Conservation (phyloP, 208 protist species). For the Leishmania aethiopica region DNA sequence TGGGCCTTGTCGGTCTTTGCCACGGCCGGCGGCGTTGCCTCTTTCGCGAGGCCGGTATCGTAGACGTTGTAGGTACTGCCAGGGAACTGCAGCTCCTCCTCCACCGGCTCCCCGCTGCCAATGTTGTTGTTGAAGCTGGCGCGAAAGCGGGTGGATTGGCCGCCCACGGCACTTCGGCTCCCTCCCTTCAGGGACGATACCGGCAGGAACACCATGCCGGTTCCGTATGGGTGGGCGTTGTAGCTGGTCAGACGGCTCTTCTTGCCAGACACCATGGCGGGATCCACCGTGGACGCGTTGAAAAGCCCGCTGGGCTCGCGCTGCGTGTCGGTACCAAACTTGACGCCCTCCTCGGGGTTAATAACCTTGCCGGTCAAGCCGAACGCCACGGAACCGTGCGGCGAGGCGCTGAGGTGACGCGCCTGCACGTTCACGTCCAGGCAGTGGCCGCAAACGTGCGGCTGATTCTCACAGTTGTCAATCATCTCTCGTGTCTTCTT, state of each 20-base stretch:
- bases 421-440: conserved; percentile 74
- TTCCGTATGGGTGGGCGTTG: conserved; percentile 79
- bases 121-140: conserved; percentile 74
- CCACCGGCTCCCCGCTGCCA: conserved; percentile 35
- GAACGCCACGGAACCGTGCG: conserved; percentile 50
- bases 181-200: conserved; percentile 27
- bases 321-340: conserved; percentile 38
- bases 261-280: conserved; percentile 31
- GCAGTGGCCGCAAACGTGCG: conserved; percentile 75
- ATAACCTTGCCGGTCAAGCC: conserved; percentile 56
- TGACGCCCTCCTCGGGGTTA: conserved; percentile 59
- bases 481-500: conserved; percentile 64
- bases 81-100: conserved; percentile 67
- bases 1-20: conserved; percentile 11
- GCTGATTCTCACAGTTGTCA: conserved; percentile 55
- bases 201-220: conserved; percentile 75
- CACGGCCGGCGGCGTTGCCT: conserved; percentile 1
- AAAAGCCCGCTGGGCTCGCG: conserved; percentile 51
- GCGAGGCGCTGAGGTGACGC: conserved; percentile 46
- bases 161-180: background rate
- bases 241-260: conserved; percentile 37
- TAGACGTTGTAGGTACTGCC: conserved; percentile 86
- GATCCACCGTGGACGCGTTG: conserved; percentile 34
- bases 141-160: conserved; percentile 29
- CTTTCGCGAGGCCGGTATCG: conserved; percentile 15